These are phyloP conservation scores for Phytophthora cactorum DNA, from an alignment of 352 stramenopile species.

Conservation along the genomic window DNA sequence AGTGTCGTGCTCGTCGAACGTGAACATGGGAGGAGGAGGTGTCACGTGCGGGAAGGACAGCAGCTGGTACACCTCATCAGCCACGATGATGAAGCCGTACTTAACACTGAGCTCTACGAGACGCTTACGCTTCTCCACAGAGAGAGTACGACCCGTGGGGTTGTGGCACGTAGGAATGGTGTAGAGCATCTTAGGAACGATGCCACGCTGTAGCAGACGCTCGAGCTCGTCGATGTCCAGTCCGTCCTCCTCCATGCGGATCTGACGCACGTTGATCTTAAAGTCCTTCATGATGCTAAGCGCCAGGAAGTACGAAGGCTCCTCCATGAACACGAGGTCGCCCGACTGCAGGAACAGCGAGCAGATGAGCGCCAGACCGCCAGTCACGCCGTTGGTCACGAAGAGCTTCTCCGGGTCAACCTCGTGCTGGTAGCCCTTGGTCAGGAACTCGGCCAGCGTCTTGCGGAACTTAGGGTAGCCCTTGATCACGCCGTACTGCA, in stretches of 20 bases:
- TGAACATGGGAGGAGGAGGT: conserved; percentile 85
- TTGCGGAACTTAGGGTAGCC: conserved; percentile 89
- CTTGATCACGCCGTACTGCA: conserved; percentile 91
- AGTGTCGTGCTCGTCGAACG: conserved; percentile 80
- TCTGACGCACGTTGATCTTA: conserved; percentile 89
- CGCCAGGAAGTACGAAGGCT: conserved; percentile 94
- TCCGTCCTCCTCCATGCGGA: conserved; percentile 92
- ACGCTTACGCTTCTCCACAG: conserved; percentile 82
- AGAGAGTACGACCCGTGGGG: conserved; percentile 91
- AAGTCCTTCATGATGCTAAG: conserved; percentile 95
- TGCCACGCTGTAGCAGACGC: conserved; percentile 70
- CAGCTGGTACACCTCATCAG: conserved; percentile 96
- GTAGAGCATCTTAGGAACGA: conserved; percentile 93
- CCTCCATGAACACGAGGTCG: conserved; percentile 94
- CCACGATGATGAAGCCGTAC: conserved; percentile 92
- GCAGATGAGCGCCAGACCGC: conserved; percentile 92
- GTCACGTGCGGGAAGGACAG: conserved; percentile 91
- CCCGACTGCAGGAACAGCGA: conserved; percentile 86
- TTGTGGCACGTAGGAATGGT: conserved; percentile 96
- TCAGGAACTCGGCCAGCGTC: conserved; percentile 78
- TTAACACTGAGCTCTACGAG: conserved; percentile 89
- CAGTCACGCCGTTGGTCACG: conserved; percentile 93
- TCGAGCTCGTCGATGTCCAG: conserved; percentile 90
- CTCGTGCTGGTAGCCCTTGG: conserved; percentile 73
- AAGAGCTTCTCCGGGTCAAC: conserved; percentile 90